Percentiles rank a stretch among this genome's conserved stretches.
Conservation (phyloP, 2,329 filamentous ascomycete species). For the Fusarium sp. region DNA sequence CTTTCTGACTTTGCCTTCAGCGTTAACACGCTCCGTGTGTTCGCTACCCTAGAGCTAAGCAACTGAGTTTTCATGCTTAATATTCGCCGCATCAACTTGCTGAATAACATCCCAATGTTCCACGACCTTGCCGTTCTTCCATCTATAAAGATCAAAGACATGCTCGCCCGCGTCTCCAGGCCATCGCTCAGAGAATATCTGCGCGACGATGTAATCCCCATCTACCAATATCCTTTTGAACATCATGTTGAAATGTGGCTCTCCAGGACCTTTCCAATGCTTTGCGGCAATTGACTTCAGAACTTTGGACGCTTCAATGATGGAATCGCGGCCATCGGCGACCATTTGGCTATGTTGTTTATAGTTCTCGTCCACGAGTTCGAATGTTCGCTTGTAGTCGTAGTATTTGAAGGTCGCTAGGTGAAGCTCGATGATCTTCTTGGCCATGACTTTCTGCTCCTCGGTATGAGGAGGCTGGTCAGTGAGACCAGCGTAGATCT, state of each 20-base stretch:
- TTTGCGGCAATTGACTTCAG: neutral
- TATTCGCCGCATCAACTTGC: neutral
- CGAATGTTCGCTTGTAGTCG: neutral
- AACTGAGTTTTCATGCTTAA: neutral
- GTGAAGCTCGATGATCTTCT: neutral
- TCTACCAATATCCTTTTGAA: neutral
- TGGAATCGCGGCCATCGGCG: neutral
- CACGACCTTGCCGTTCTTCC: neutral
- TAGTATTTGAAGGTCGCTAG: neutral
- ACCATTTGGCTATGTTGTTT: neutral
- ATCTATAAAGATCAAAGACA: neutral
- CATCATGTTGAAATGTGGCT: neutral
- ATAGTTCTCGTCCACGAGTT: neutral
- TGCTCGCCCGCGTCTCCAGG: neutral
- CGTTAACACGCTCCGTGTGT: neutral
- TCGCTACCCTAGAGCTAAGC: neutral
- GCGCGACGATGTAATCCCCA: neutral
- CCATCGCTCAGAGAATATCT: neutral
- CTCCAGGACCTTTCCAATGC: neutral
- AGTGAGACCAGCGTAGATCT: neutral
- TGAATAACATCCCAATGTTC: neutral
- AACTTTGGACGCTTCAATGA: neutral
- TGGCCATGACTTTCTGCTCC: neutral
- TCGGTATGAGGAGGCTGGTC: neutral
- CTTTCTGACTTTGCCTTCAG: no score